Evolutionary conservation across 2,329 filamentous ascomycete species (phyloP).

Genomic region (Penicillium sp.): DNA sequence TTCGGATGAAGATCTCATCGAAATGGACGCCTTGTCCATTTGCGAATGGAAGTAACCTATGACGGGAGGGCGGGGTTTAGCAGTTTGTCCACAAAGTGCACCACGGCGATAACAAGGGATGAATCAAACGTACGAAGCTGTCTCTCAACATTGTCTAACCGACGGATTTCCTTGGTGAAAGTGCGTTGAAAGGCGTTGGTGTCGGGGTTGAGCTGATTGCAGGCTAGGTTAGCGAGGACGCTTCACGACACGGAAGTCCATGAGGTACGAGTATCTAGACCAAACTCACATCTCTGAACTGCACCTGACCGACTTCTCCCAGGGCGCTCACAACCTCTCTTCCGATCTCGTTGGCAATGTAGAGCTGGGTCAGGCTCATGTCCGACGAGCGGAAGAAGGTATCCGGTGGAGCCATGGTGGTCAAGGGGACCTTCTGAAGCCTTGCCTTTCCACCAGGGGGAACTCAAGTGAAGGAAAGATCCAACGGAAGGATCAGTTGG

Average conservation of each 20-base stretch:
- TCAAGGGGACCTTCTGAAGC: conserved; percentile 20
- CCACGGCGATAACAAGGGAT: background rate
- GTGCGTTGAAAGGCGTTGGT: conserved; percentile 94
- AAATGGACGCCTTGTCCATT: conserved; percentile 89
- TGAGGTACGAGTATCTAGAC: conserved; percentile 37
- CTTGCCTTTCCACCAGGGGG: conserved; percentile 21
- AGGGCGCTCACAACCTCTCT: conserved; percentile 95
- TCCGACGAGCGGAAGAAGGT: conserved; percentile 99
- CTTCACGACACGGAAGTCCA: background rate
- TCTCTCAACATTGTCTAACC: conserved; percentile 95
- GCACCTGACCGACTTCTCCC: conserved; percentile 91
- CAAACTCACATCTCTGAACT: conserved; percentile 95
- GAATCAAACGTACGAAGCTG: conserved; percentile 74
- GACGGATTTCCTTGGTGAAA: conserved; percentile 95
- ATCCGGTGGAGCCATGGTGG: conserved; percentile 67
- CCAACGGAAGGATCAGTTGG: conserved; percentile 6
- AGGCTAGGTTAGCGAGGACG: conserved; percentile 17
- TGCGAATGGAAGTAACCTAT: conserved; percentile 88
- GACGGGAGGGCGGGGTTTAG: conserved; percentile 5
- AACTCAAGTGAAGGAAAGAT: conserved; percentile 6
- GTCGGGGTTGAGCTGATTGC: conserved; percentile 77
- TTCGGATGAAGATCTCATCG: conserved; percentile 85
- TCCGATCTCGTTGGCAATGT: conserved; percentile 98
- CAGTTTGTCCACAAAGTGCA: background rate
- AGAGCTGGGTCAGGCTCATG: conserved; percentile 99